Percentiles rank a stretch among this genome's conserved stretches.
Evolutionary conservation across 73 alveolate genomes (phyloP).

Genomic region (Paramecium octaurelia): DNA sequence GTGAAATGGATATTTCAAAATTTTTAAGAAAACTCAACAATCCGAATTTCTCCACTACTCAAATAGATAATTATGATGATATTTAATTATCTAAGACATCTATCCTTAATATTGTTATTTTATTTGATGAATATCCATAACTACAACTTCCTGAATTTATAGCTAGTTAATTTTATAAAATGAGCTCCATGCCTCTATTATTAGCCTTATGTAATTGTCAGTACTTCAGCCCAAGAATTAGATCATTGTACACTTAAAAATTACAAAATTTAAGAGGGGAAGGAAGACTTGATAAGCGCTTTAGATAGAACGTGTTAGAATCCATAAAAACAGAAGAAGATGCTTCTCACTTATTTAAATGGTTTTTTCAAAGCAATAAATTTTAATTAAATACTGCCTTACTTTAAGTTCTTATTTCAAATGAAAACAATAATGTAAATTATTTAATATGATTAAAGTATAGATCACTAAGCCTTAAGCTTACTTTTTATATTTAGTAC

Average conservation of each 20-base stretch:
- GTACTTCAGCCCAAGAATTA: background rate
- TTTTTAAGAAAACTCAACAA: background rate
- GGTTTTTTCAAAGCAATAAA: background rate
- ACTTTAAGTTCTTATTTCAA: background rate
- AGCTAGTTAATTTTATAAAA: background rate
- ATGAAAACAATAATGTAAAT: background rate
- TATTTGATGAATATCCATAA: background rate
- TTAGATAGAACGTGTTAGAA: background rate
- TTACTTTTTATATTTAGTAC: background rate
- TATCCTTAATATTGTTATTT: background rate
- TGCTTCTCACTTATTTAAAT: background rate
- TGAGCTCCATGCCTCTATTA: background rate
- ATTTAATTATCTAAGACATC: background rate
- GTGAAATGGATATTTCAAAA: background rate
- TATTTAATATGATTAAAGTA: background rate
- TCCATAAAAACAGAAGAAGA: background rate
- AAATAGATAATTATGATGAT: background rate
- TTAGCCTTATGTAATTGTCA: background rate
- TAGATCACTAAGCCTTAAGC: background rate
- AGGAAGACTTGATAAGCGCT: background rate
- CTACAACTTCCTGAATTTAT: background rate
- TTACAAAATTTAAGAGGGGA: background rate
- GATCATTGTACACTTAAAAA: background rate
- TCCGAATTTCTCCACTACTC: background rate
- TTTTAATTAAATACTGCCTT: background rate